Conservation (phyloP, 2,329 filamentous ascomycete genomes). For the Gaeumannomyces tritici region DNA sequence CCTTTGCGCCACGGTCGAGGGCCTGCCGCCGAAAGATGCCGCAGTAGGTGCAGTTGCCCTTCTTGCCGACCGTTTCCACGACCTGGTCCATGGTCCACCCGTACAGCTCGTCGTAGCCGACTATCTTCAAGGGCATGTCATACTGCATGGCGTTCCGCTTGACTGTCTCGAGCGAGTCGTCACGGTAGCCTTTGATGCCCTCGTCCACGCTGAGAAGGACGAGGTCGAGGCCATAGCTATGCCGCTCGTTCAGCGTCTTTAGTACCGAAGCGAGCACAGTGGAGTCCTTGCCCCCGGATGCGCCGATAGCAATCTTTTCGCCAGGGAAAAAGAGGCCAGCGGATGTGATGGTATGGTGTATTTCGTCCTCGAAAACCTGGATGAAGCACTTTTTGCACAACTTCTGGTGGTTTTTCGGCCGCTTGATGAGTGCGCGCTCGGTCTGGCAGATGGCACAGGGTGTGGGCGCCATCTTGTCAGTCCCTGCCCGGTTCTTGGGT, state of each 20-base stretch:
- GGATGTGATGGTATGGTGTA: constrained; percentile 82
- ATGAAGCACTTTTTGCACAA: constrained; percentile 89
- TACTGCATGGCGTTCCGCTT: constrained; percentile 90
- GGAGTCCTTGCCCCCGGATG: constrained; percentile 94
- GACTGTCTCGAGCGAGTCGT: constrained; percentile 92
- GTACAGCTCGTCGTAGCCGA: constrained; percentile 89
- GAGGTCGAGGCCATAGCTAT: constrained; percentile 78
- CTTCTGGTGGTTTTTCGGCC: constrained; percentile 91
- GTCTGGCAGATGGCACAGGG: constrained; percentile 68
- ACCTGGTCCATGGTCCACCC: constrained; percentile 99
- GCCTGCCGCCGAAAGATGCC: constrained; percentile 93
- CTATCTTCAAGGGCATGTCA: constrained; percentile 80
- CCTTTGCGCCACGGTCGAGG: constrained; percentile 81
- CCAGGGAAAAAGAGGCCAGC: constrained; percentile 74
- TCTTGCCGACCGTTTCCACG: constrained; percentile 91
- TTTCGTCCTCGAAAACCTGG: constrained; percentile 78
- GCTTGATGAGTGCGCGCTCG: constrained; percentile 76
- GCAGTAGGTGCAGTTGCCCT: constrained; percentile 98
- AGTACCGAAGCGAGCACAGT: constrained; percentile 91
- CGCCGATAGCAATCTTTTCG: constrained; percentile 86
- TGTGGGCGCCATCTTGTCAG: constrained; percentile 58
- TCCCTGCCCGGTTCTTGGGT: no score
- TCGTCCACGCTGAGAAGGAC: constrained; percentile 90
- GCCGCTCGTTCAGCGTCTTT: constrained; percentile 85
- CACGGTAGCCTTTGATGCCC: constrained; percentile 92